A percentile compares a stretch with the other conserved stretches of the same genome.
These are phyloP conservation scores for Pseudocercospora macadamiae DNA, from an alignment of 2,329 filamentous ascomycete species.

Conservation along the genomic window DNA sequence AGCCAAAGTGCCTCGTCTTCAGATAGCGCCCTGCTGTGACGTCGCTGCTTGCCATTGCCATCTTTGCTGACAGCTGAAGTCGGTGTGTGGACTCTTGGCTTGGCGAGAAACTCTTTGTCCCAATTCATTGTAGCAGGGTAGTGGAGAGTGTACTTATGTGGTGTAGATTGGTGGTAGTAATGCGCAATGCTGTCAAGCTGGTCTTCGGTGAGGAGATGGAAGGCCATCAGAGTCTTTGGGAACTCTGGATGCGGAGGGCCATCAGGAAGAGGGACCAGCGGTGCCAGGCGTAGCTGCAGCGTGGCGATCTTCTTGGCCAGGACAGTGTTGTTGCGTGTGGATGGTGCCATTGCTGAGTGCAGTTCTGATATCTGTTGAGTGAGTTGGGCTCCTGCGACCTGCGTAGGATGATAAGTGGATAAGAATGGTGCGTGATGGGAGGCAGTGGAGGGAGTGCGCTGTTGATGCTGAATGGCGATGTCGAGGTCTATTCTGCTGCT, in stretches of 20 bases:
- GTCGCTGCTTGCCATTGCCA: conserved; percentile 9
- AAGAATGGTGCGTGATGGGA: not conserved
- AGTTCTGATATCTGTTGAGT: not conserved
- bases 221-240: conserved; percentile 67
- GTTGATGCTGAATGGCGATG: not conserved
- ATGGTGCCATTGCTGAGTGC: conserved; percentile 34
- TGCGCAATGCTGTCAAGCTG: conserved; percentile 71
- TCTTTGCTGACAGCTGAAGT: conserved; percentile 9
- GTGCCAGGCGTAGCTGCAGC: conserved; percentile 67
- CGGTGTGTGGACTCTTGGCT: conserved; percentile 13
- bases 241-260: conserved; percentile 67
- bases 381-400: conserved; percentile 21
- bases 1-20: conserved; percentile 30
- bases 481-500: not conserved
- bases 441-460: not conserved
- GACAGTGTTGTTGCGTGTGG: conserved; percentile 36
- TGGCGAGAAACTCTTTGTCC: conserved; percentile 48
- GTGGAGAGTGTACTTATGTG: conserved; percentile 55
- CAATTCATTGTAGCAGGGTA: conserved; percentile 73
- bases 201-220: conserved; percentile 72
- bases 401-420: conserved; percentile 17
- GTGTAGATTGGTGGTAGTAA: conserved; percentile 73
- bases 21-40: conserved; percentile 24
- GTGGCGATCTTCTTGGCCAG: conserved; percentile 65
- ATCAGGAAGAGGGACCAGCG: conserved; percentile 61